A percentile compares a stretch with the other conserved stretches of the same genome.
These are phyloP conservation scores for Microsporum audouinii DNA, from an alignment of 2,329 filamentous ascomycete species.

Conservation along the genomic window DNA sequence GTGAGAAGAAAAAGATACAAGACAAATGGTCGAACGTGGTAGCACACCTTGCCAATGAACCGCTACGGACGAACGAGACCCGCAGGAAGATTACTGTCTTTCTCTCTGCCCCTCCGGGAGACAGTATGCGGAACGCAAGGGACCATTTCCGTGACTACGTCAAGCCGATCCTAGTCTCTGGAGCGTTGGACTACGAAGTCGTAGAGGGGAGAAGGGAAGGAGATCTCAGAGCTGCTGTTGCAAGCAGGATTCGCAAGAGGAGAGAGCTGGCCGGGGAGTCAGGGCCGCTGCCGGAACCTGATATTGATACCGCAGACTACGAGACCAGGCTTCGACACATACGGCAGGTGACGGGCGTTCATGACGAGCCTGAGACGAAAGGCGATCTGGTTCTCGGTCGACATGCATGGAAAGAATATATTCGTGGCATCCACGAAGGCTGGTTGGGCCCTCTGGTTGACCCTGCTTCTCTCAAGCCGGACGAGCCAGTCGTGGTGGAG, in stretches of 20 bases:
- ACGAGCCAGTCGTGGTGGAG: conserved; percentile 2
- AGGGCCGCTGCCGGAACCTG: conserved; percentile 27
- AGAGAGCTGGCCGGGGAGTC: conserved; percentile 52
- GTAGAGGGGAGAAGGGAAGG: conserved; percentile 84
- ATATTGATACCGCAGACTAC: conserved; percentile 33
- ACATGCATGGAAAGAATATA: conserved; percentile 95
- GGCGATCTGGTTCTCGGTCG: conserved; percentile 85
- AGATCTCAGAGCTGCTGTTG: conserved; percentile 77
- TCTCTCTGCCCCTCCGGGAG: conserved; percentile 73
- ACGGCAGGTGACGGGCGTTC: conserved; percentile 55
- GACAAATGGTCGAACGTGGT: conserved; percentile 79
- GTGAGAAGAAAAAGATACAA: conserved; percentile 74
- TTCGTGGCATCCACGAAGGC: conserved; percentile 85
- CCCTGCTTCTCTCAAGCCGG: conserved; percentile 18
- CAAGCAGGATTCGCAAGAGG: conserved; percentile 65
- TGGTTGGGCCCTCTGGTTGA: conserved; percentile 76
- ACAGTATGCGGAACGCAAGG: conserved; percentile 71
- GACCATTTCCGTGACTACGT: conserved; percentile 95
- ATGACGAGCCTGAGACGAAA: conserved; percentile 58
- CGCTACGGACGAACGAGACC: conserved; percentile 59
- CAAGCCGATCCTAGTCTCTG: conserved; percentile 81
- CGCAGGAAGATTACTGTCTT: conserved; percentile 78
- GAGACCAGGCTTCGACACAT: conserved; percentile 52
- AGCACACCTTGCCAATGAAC: conserved; percentile 68
- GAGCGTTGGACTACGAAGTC: conserved; percentile 90